Evolutionary conservation across 164 flowering plant genomes (phyloP), one percentile per base, ranked within the genome.

Genomic region (Vitis labrusca): DNA sequence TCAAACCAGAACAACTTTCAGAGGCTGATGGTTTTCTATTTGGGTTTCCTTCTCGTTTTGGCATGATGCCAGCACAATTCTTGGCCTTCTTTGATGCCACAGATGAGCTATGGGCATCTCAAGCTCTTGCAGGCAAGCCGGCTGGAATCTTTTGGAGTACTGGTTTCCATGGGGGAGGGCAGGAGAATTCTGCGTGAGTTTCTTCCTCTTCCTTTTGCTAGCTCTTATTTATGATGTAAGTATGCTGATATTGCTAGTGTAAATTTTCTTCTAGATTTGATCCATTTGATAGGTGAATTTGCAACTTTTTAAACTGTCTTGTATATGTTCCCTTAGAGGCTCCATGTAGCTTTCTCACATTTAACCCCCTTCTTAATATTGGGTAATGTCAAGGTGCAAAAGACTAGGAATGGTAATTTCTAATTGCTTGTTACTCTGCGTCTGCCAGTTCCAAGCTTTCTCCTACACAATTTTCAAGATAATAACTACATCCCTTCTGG

Each of bases 101-200:
- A 0, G 53, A 65, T 59, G 84, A 85, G 57, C 71, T 93, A 13
- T 91, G 91, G 89, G 83, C 66, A 16, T 50, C 79, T n/a, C 98
- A 93, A 74, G 82, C 87, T 8, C 94, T 93, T 61, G 97, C 98
- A 44, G 97, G 95, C 3, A 93, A 93, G 71, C 98, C 98, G 54
- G 97, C 97, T 23, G 98, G 97, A 56, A 81, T 93, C 70, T 93
- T 91, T 71, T 91, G 95, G 93, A 93, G 98, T 78, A 93, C 97
- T 23, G 95, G 98, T 27, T 93, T 90, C 74, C 91, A 90, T 72
- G 97, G 98, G 10, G 98, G 98, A 70, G 98, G 98, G 59, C 97
- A 93, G 77, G 98, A 93, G 74, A 87, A 81, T 64, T 80, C 89
- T 2, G 97, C 97, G 91, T 91, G 64, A 86, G 94, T 78, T 54